Evolutionary conservation across 345 rosid genomes (phyloP), one percentile per base, ranked within the genome.

Genomic region (Garcia nutans): DNA sequence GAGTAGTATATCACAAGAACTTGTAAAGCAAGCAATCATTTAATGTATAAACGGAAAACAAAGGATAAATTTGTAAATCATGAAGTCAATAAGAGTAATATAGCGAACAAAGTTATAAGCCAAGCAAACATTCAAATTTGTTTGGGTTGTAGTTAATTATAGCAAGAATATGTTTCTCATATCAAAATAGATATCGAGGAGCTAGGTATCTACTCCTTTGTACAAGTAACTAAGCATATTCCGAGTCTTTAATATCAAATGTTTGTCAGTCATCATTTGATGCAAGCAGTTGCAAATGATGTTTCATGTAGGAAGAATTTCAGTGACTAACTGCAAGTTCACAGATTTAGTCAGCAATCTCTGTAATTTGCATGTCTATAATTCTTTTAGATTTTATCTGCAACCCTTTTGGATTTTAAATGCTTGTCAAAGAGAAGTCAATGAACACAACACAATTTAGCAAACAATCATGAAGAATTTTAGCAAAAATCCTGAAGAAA

Each of bases 381-480:
- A 19, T 58, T 16, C n/a, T n/a, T n/a, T n/a, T n/a, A n/a, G 31
- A 28, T 28, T 28, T 28, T 28, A 28, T 28, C 31, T 28, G 2
- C 2, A 28, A 28, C 31, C 2, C 20, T 44, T 59, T 4, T 56
- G 64, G 55, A 71, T 41, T 59, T 56, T 37, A 37, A 6, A 55
- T 57, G 52, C 37, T 37, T 2, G 47, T 47, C 16, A 54, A 15
- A 52, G 13, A 52, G 2, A 52, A 47, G 52, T 10, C 2, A 52
- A 52, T 12, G 33, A 66, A 1, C 16, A 44, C n/a, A 56, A n/a
- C 31, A 58, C 10, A 60, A 71, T 4, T n/a, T 17, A 9, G 73
- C 63, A 70, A 17, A n/a, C 16, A 26, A 70, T 70, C 17, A 58
- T 41, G 64, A 26, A n/a, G n/a, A n/a, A n/a, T n/a, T n/a, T n/a